These are phyloP conservation scores for Parietichytrium sp. DNA, from an alignment of 108 stramenopile genomes.

Conservation along the genomic window DNA sequence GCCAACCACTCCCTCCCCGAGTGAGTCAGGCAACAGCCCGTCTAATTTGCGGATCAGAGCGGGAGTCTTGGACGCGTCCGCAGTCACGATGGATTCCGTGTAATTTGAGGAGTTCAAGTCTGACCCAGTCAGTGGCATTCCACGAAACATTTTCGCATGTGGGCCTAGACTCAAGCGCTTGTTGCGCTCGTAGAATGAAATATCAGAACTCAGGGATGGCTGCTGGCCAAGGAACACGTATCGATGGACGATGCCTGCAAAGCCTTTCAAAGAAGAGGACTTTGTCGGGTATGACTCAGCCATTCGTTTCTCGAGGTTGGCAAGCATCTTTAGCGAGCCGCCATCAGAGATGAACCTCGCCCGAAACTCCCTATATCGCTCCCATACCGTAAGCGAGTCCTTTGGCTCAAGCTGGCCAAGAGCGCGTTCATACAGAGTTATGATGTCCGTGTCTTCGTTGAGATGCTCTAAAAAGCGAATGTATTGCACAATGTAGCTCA, in stretches of 20 bases:
- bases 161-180: constrained; percentile 5
- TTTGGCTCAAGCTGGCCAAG: constrained; percentile 16
- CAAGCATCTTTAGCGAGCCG: background rate
- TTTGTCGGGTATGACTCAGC: background rate
- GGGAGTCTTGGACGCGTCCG: constrained; percentile 2
- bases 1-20: background rate
- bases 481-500: background rate
- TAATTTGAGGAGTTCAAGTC: background rate
- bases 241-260: background rate
- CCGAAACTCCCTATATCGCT: constrained; percentile 22
- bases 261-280: background rate
- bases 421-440: constrained; percentile 2
- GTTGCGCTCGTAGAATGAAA: background rate
- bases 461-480: constrained; percentile 11
- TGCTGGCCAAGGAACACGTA: constrained; percentile 6
- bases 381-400: constrained; percentile 1
- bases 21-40: background rate
- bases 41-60: constrained; percentile 9
- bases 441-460: constrained; percentile 20
- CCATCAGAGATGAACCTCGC: background rate
- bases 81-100: background rate
- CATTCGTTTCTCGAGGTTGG: constrained; percentile 20
- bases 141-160: background rate
- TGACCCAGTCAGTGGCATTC: background rate
- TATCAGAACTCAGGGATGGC: background rate